Evolutionary conservation across 2,329 filamentous ascomycete species (phyloP), one percentile per base, ranked within the genome.

Genomic region (Nemania diffusa): DNA sequence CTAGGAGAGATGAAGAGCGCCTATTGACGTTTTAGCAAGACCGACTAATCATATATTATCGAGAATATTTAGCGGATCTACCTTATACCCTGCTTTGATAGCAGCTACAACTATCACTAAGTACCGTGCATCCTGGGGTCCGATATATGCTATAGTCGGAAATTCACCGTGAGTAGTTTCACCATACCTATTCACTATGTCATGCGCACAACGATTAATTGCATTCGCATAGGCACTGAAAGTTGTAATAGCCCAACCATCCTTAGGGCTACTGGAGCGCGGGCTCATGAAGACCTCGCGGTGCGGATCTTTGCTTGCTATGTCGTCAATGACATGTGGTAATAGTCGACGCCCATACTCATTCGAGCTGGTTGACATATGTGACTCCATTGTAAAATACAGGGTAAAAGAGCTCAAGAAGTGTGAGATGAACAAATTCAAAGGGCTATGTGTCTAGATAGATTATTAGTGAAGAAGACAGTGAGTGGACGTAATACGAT

Each of bases 121-220:
- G 37, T 73, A 72, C 3, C 71, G 65, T n/a, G 68, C 62, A 57
- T 73, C 70, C 42, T 72, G 72, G 17, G 79, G 79, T 0, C 81
- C 81, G 60, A 83, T 78, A 71, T 81, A 83, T 15, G 80, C 79
- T 20, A 83, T 73, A 0, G 78, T 80, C 4, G 77, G 78, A 51
- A 77, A 77, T 22, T 64, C 59, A 5, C 62, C 67, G 2, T 66
- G 37, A 1, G 67, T 51, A 3, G 75, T 70, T n/a, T 42, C 51
- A 29, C 78, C 76, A 3, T 72, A 71, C 4, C 62, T 73, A 1
- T 73, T 69, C 17, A 76, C 64, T 24, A 81, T 72, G 64, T 74
- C 72, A 52, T 75, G 74, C 13, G 79, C 79, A 32, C 78, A 70
- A n/a, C 75, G 74, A 70, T 81, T 78, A 57, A 81, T 72, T 4